These are phyloP conservation scores for Penstemon davidsonii DNA, from an alignment of 257 asterid species.

Conservation along the genomic window DNA sequence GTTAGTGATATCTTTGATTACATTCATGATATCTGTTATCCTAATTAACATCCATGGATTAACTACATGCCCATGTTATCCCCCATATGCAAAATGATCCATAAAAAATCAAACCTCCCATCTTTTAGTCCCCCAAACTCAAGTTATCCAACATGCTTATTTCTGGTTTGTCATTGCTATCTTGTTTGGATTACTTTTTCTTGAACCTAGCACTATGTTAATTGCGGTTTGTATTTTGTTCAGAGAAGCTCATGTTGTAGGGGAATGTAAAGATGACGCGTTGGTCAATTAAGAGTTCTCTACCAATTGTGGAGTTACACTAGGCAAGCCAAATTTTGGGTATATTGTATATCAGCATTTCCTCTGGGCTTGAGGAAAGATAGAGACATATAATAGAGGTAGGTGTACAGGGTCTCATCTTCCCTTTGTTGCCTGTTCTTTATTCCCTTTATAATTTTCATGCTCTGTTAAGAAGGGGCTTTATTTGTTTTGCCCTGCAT, in stretches of 20 bases:
- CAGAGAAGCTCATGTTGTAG: conserved; percentile 44
- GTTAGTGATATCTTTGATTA: conserved; percentile 39
- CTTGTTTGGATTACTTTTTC: background rate
- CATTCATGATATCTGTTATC: conserved; percentile 13
- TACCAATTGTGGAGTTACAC: conserved; percentile 31
- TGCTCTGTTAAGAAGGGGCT: conserved; percentile 50
- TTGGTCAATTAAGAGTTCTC: conserved; percentile 32
- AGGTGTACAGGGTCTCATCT: conserved; percentile 72
- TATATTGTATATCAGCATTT: conserved; percentile 51
- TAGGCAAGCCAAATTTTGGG: conserved; percentile 40
- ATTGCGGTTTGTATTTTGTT: conserved; percentile 24
- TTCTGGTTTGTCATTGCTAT: background rate
- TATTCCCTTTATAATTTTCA: conserved; percentile 27
- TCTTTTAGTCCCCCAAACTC: background rate
- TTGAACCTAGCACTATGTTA: background rate
- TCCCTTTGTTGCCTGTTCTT: conserved; percentile 30
- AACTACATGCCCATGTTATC: conserved; percentile 1
- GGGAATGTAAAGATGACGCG: conserved; percentile 34
- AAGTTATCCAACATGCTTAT: background rate
- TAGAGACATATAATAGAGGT: conserved; percentile 54
- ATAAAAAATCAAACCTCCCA: conserved; percentile 15
- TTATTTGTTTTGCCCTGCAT: conserved; percentile 35
- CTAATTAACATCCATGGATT: background rate
- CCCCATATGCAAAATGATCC: background rate
- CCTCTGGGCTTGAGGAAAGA: conserved; percentile 43